phyloP scores from a whole-genome alignment of 306 rosid genomes.

The Cicer cuneatum region DNA sequence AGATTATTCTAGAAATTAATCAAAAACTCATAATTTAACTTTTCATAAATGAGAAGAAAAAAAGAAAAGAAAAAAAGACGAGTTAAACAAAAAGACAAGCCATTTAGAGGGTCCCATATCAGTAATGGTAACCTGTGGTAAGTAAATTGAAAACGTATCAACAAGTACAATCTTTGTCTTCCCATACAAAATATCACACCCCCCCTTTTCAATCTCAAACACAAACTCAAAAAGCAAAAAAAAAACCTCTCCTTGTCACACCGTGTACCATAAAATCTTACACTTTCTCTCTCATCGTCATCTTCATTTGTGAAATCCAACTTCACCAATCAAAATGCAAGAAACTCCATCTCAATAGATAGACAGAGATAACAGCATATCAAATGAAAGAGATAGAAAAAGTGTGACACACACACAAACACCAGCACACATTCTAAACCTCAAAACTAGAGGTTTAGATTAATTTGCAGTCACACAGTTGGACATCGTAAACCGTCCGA shows the following conservation, averaged over 20 bases:
- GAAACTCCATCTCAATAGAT: conserved; percentile 61
- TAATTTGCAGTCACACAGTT: too few relatives aligned
- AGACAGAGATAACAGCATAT: conserved; percentile 41
- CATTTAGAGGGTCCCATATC: background rate
- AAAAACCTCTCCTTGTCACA: conserved; percentile 30
- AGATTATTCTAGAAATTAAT: background rate
- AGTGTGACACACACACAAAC: background rate
- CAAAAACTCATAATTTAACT: background rate
- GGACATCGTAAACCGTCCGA: too few relatives aligned
- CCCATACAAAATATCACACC: conserved; percentile 25
- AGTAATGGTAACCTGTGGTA: conserved; percentile 13
- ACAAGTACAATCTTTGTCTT: background rate
- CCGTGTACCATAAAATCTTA: conserved; percentile 17
- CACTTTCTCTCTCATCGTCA: conserved; percentile 34
- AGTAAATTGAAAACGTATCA: conserved; percentile 28
- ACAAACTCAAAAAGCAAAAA: conserved; percentile 15
- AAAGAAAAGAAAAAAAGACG: background rate
- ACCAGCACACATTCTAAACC: conserved; percentile 15
- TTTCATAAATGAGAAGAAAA: background rate
- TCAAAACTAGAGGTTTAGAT: background rate
- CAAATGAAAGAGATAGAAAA: background rate
- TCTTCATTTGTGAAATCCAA: conserved; percentile 59
- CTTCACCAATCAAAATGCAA: conserved; percentile 69
- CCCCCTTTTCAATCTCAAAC: conserved; percentile 28
- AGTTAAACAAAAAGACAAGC: conserved; percentile 8